These are phyloP conservation scores for Pseudogymnoascus destructans DNA, from an alignment of 2,329 filamentous ascomycete species.

Conservation along the genomic window DNA sequence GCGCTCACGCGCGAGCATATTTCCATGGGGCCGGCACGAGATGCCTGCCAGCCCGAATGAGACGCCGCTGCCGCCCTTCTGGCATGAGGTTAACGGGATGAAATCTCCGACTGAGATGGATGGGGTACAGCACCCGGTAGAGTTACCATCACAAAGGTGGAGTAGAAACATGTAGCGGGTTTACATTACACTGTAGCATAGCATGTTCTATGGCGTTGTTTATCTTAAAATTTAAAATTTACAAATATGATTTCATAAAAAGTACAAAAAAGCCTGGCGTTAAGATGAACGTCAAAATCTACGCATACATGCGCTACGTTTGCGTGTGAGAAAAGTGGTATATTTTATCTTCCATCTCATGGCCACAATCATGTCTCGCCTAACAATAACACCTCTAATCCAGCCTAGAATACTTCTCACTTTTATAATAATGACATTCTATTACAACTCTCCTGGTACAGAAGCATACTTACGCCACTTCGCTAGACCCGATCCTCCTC, in stretches of 20 bases:
- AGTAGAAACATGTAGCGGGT: not conserved
- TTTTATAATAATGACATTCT: not conserved
- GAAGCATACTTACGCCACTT: not conserved
- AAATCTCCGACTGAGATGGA: not conserved
- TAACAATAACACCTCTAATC: not conserved
- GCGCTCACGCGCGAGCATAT: not conserved
- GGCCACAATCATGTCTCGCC: not conserved
- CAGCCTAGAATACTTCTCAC: not conserved
- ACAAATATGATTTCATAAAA: not conserved
- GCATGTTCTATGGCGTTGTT: not conserved
- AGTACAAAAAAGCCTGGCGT: not conserved
- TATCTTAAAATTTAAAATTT: not conserved
- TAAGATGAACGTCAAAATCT: not conserved
- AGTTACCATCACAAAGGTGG: not conserved
- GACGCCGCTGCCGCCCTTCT: not conserved
- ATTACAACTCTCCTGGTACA: not conserved
- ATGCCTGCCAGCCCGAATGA: constrained; percentile 1
- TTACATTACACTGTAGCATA: not conserved
- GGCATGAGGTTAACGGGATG: not conserved
- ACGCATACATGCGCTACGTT: not conserved
- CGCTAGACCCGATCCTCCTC: not conserved
- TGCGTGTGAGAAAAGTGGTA: not conserved
- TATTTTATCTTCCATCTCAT: not conserved
- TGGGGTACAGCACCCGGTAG: not conserved
- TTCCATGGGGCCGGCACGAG: not conserved